phyloP scores from a whole-genome alignment of 306 rosid genomes.

The Castanopsis chinensis region DNA sequence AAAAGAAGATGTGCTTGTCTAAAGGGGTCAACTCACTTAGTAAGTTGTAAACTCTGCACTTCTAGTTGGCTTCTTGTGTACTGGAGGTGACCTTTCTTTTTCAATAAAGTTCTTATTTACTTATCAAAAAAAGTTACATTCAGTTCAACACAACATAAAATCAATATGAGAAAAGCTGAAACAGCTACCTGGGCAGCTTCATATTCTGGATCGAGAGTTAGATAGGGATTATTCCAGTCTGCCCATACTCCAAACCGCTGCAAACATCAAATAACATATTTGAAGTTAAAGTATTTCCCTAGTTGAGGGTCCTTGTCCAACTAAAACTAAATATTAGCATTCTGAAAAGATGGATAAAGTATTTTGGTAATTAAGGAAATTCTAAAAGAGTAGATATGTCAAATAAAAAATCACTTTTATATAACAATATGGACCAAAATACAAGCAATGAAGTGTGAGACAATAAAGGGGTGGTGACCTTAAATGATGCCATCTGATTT shows the following conservation, averaged over 20 bases:
- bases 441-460: constrained; percentile 17
- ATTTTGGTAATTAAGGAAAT: neutral
- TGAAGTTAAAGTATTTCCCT: constrained; percentile 17
- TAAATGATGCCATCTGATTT: constrained; percentile 90
- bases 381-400: neutral
- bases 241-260: constrained; percentile 99
- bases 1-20: too few relatives aligned
- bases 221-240: constrained; percentile 91
- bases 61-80: too few relatives aligned
- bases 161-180: constrained; percentile 37
- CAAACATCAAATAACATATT: constrained; percentile 46
- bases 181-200: constrained; percentile 98
- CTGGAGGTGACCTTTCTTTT: too few relatives aligned
- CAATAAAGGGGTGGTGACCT: constrained; percentile 45
- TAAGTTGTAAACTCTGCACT: too few relatives aligned
- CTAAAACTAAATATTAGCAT: neutral
- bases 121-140: constrained; percentile 7
- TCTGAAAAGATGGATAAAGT: neutral
- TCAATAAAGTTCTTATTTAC: too few relatives aligned
- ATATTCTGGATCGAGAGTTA: constrained; percentile 90
- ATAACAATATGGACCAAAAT: constrained; percentile 2
- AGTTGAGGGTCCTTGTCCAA: neutral
- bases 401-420: neutral
- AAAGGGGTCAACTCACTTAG: too few relatives aligned
- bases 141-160: constrained; percentile 10